A percentile compares a stretch with the other conserved stretches of the same genome.
These are phyloP conservation scores for Colletotrichum acutatum DNA, from an alignment of 2,329 filamentous ascomycete species.

Conservation along the genomic window DNA sequence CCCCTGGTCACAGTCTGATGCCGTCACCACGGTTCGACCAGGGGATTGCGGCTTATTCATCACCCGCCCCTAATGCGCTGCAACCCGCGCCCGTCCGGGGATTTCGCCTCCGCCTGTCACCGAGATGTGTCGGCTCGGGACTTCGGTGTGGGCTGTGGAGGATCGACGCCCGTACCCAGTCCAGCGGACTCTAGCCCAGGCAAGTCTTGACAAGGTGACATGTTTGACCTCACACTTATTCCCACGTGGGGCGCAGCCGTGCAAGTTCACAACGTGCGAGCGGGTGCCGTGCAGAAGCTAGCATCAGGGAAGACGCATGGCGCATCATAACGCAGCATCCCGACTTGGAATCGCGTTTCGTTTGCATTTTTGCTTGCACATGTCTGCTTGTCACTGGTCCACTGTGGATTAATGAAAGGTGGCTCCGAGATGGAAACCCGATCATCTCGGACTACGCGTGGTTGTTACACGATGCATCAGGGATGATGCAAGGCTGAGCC, in stretches of 20 bases:
- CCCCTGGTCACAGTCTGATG: slow-evolving; percentile 2
- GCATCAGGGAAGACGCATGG: not conserved
- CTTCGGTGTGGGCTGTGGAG: slow-evolving; percentile 33
- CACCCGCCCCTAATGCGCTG: slow-evolving; percentile 23
- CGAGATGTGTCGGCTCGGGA: slow-evolving; percentile 29
- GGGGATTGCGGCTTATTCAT: slow-evolving; percentile 12
- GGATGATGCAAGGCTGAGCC: not conserved
- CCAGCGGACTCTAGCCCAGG: not conserved
- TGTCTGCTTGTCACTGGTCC: not conserved
- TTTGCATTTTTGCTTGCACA: not conserved
- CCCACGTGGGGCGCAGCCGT: slow-evolving; percentile 12
- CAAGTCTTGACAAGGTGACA: not conserved
- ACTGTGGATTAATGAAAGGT: not conserved
- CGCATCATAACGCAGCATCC: slow-evolving; percentile 16
- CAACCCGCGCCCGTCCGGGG: slow-evolving; percentile 10
- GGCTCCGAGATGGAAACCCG: slow-evolving; percentile 16
- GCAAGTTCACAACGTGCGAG: not conserved
- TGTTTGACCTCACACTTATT: not conserved
- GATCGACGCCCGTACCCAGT: slow-evolving; percentile 29
- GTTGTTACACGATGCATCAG: not conserved
- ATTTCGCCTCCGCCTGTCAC: slow-evolving; percentile 25
- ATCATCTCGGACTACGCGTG: slow-evolving; percentile 1
- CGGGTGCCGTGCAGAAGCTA: not conserved
- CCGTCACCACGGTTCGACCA: not conserved
- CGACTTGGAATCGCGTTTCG: not conserved